Evolutionary conservation across 192 early-diverging fungal genomes (phyloP).

Genomic region (Backusella liffmaniae): DNA sequence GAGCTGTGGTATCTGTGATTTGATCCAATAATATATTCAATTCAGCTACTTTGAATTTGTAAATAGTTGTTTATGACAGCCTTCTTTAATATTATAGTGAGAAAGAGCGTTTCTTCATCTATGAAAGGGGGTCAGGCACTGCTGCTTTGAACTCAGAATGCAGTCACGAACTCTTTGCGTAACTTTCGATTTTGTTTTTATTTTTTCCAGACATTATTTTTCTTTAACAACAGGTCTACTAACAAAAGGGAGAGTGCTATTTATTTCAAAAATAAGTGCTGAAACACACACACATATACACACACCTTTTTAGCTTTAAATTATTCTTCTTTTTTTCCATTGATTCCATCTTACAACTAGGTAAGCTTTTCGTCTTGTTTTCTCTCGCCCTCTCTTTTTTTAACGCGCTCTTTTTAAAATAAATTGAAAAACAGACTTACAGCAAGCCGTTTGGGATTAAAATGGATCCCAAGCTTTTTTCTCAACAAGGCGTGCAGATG

Average conservation of each 20-base stretch:
- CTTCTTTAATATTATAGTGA: too few species aligned
- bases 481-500: background rate
- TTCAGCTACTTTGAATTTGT: too few species aligned
- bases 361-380: background rate
- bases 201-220: background rate
- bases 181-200: background rate
- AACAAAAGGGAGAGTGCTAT: background rate
- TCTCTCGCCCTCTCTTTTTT: background rate
- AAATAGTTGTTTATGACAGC: too few species aligned
- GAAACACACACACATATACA: background rate
- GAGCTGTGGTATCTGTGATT: too few species aligned
- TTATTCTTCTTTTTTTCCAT: background rate
- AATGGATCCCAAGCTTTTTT: conserved; percentile 18
- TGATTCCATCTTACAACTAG: conserved; percentile 6
- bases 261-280: background rate
- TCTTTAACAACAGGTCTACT: background rate
- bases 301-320: background rate
- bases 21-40: too few species aligned
- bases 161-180: background rate
- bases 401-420: background rate
- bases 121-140: too few species aligned
- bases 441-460: background rate
- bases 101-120: too few species aligned
- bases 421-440: background rate
- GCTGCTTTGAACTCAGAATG: too few species aligned